Conservation (phyloP, 2,329 filamentous ascomycete species). For the Pseudogymnoascus sp. region DNA sequence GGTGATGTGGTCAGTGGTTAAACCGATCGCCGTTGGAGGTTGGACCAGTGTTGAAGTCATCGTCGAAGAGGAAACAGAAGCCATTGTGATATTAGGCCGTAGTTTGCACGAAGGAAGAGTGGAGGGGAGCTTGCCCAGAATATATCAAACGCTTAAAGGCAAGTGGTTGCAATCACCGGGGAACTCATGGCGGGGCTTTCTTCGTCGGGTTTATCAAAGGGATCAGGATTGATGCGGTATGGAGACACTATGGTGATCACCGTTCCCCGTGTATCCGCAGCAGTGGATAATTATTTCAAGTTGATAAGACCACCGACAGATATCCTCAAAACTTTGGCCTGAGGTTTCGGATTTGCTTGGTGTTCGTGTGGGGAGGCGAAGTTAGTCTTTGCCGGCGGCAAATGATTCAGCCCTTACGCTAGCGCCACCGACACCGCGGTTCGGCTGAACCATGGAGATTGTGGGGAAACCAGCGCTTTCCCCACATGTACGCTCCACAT, state of each 20-base stretch:
- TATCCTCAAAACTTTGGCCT: conserved; percentile 4
- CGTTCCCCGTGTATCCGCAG: background rate
- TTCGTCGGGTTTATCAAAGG: background rate
- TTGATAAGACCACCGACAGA: background rate
- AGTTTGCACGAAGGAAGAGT: background rate
- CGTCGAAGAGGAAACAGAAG: conserved; percentile 1
- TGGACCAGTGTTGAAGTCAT: conserved; percentile 1
- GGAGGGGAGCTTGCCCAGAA: background rate
- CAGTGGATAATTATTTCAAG: conserved; percentile 10
- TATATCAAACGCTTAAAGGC: conserved; percentile 3
- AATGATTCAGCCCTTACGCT: background rate
- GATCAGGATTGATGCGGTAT: background rate
- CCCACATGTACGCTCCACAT: background rate
- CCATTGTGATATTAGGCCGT: background rate
- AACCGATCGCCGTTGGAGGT: background rate
- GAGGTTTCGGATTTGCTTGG: background rate
- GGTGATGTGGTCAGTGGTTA: background rate
- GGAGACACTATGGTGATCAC: background rate
- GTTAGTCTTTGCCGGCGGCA: conserved; percentile 7
- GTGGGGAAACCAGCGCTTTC: background rate
- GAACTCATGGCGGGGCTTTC: background rate
- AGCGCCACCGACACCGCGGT: background rate
- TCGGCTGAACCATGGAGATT: conserved; percentile 1
- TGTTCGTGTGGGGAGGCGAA: background rate
- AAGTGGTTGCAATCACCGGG: background rate